Evolutionary conservation across 2,329 filamentous ascomycete species (phyloP), one percentile per base, ranked within the genome.

Genomic region (Claviceps sp.): DNA sequence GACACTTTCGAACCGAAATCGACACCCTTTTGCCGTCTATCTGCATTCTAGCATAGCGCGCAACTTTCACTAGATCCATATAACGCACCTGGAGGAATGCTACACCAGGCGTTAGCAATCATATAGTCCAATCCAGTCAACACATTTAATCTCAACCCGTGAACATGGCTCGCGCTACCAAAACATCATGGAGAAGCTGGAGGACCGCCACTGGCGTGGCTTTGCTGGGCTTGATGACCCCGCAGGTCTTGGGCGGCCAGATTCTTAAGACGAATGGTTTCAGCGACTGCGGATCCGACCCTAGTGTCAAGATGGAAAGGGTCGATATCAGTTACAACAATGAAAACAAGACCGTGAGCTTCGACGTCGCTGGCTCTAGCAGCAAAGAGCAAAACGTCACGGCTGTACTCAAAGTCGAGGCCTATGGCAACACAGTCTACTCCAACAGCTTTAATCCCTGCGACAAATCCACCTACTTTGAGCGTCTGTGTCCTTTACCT

Each of bases 351-450:
- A 78, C 77, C 48, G 77, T 97, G 55, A 78, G 72, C 3, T 97
- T 96, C 68, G 82, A 97, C 64, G 79, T 96, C 22, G 80, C 83
- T 37, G 93, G 91, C 55, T 82, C 78, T 54, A 96, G 87, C 65
- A 68, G 70, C 51, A 79, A 78, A 64, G 68, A 77, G 58, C 88
- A 93, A 66, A 90, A 95, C 58, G 88, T 97, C 54, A 86, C 78
- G 52, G 90, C 89, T 14, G 72, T 71, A 3, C 73, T 97, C 54
- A 76, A 79, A 22, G 86, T 96, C 41, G 85, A 77, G 26, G 91
- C 91, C 8, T 97, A 97, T 63, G 93, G 93, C 54, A 80, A 79
- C 54, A 69, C 85, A 55, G 79, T 96, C 24, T 97, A 94, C 69
- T 74, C 77, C 41, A 87, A 87, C 54, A 72, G 70, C 4, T 95